phyloP scores from a whole-genome alignment of 192 early-diverging fungal species.

The Umbelopsis sp. region DNA sequence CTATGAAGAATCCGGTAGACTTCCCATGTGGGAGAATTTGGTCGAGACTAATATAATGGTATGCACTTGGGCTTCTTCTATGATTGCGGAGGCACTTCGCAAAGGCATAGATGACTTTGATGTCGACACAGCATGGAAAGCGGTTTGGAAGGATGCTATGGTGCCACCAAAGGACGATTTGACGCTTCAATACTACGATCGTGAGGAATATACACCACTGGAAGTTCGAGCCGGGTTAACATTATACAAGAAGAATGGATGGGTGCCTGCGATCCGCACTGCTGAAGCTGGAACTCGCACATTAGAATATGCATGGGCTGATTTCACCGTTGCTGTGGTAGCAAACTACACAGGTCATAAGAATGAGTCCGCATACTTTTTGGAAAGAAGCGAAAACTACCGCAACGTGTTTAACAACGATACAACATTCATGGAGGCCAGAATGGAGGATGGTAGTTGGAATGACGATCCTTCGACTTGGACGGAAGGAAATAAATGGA shows the following conservation, averaged over 20 bases:
- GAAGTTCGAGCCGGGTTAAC: conserved; percentile 1
- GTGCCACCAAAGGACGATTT: conserved; percentile 1
- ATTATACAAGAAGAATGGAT: conserved; percentile 1
- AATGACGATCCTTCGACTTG: background rate
- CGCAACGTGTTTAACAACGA: background rate
- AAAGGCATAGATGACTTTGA: background rate
- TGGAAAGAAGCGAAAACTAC: background rate
- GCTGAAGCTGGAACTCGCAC: conserved; percentile 8
- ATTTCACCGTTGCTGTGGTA: background rate
- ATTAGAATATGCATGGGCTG: conserved; percentile 4
- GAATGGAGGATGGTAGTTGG: background rate
- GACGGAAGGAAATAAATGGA: conserved; percentile 7
- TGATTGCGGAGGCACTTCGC: conserved; percentile 4
- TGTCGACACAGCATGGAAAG: background rate
- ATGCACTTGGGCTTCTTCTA: background rate
- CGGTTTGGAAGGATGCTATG: conserved; percentile 7
- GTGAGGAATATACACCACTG: background rate
- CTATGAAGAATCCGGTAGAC: background rate
- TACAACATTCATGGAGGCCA: background rate
- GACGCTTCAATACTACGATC: background rate
- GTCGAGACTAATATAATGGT: conserved; percentile 13
- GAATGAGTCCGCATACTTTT: background rate
- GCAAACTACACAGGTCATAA: background rate
- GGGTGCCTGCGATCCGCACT: background rate
- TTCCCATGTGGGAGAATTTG: conserved; percentile 2